phyloP scores from a whole-genome alignment of 495 filamentous ascomycete genomes.

The Penicillium desertorum region DNA sequence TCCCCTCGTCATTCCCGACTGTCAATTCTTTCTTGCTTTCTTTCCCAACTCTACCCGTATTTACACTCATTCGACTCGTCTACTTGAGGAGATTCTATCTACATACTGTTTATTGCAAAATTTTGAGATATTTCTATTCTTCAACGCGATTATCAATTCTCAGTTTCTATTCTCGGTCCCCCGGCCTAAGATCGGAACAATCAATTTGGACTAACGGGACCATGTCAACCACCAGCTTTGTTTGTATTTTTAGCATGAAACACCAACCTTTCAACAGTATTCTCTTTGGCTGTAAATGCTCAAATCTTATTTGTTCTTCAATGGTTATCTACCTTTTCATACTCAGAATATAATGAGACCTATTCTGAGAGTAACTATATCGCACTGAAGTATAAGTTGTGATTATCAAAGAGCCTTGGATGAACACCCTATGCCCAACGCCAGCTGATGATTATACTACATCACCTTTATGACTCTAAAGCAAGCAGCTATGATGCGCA shows the following conservation, averaged over 20 bases:
- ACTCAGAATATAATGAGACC: background rate
- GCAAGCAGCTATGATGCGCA: background rate
- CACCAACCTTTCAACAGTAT: background rate
- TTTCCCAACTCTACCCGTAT: constrained; percentile 25
- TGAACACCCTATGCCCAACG: background rate
- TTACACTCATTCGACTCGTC: constrained; percentile 49
- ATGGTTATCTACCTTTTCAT: background rate
- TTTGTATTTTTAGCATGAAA: background rate
- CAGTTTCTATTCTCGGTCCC: constrained; percentile 9
- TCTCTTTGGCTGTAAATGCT: background rate
- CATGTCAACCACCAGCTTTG: constrained; percentile 15
- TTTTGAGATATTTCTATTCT: background rate
- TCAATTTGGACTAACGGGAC: background rate
- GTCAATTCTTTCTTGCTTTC: constrained; percentile 19
- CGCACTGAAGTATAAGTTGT: too few species aligned
- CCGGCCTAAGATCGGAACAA: constrained; percentile 8
- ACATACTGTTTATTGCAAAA: background rate
- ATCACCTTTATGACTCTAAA: background rate
- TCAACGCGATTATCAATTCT: constrained; percentile 24
- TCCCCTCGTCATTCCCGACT: constrained; percentile 15
- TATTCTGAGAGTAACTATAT: background rate
- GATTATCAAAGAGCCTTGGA: background rate
- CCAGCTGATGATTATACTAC: background rate
- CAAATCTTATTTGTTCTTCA: background rate
- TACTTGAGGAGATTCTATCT: constrained; percentile 16